These are phyloP conservation scores for Fusarium sp. DNA, from an alignment of 2,329 filamentous ascomycete genomes.

Conservation along the genomic window DNA sequence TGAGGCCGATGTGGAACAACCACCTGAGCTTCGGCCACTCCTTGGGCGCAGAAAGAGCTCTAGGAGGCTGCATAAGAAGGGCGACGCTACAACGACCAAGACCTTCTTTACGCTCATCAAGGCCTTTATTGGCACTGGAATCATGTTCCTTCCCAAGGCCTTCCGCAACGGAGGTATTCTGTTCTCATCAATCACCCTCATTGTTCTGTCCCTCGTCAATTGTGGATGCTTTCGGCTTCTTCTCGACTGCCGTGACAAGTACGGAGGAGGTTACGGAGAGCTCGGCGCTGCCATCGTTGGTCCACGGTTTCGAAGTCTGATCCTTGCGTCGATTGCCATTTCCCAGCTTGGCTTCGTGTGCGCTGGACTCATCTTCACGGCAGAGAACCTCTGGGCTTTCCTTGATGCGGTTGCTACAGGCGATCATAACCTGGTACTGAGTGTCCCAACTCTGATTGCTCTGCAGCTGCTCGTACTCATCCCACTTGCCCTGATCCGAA, in stretches of 20 bases:
- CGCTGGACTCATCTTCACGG: constrained; percentile 81
- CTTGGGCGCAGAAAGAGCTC: constrained; percentile 63
- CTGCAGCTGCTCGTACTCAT: constrained; percentile 74
- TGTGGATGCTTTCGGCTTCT: constrained; percentile 80
- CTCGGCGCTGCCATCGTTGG: constrained; percentile 76
- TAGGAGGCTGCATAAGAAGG: constrained; percentile 57
- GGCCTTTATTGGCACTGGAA: constrained; percentile 83
- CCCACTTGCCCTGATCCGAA: constrained; percentile 77
- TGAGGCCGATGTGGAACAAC: constrained; percentile 56
- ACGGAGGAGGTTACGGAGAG: constrained; percentile 80
- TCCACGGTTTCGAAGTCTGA: constrained; percentile 70
- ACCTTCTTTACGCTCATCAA: constrained; percentile 85
- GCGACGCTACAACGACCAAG: constrained; percentile 76
- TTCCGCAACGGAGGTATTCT: constrained; percentile 83
- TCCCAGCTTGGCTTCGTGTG: constrained; percentile 85
- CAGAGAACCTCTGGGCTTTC: constrained; percentile 79
- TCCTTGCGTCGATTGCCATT: constrained; percentile 77
- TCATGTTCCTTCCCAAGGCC: constrained; percentile 85
- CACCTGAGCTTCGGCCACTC: constrained; percentile 70
- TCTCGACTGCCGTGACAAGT: constrained; percentile 72
- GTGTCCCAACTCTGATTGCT: constrained; percentile 68
- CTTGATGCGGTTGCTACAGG: constrained; percentile 69
- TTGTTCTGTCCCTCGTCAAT: constrained; percentile 74
- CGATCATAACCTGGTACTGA: constrained; percentile 64
- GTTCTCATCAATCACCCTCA: constrained; percentile 77